Percentiles rank a stretch among this genome's conserved stretches.
phyloP scores from a whole-genome alignment of 805 yeast species.

The Cyberlindnera samutprakarnensis region DNA sequence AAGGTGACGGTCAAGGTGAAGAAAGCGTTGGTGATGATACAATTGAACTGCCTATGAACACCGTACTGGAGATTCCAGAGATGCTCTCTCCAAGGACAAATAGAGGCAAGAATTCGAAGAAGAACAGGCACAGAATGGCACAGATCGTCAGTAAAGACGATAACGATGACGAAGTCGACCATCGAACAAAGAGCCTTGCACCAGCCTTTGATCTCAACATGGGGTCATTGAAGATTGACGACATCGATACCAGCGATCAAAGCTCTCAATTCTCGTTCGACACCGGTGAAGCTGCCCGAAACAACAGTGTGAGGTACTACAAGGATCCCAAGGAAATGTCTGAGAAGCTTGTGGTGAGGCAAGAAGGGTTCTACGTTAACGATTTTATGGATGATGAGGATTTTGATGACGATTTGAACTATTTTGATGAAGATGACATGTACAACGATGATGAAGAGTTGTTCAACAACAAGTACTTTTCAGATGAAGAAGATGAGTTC shows the following conservation, averaged over 20 bases:
- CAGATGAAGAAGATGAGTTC: constrained; percentile 17
- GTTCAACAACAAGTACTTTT: constrained; percentile 20
- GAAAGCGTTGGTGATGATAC: constrained; percentile 5
- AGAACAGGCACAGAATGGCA: constrained; percentile 18
- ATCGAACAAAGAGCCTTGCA: no score
- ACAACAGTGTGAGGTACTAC: constrained; percentile 47
- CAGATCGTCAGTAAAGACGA: constrained; percentile 18
- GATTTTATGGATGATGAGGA: constrained; percentile 32
- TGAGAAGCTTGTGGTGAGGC: constrained; percentile 16
- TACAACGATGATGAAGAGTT: constrained; percentile 28
- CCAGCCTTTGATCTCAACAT: no score
- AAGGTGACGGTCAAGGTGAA: no score
- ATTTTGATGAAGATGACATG: constrained; percentile 28
- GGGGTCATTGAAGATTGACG: no score
- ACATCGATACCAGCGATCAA: constrained; percentile 12
- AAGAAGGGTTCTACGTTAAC: constrained; percentile 29
- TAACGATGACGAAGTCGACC: constrained; percentile 2
- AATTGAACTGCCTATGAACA: constrained; percentile 13
- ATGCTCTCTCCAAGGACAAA: constrained; percentile 1
- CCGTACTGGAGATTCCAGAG: constrained; percentile 17
- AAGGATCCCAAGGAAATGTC: constrained; percentile 23
- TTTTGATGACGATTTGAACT: constrained; percentile 35
- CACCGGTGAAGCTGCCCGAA: constrained; percentile 34
- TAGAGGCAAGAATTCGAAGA: constrained; percentile 5
- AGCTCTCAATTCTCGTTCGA: constrained; percentile 41